Base-by-base conservation (phyloP, 2,329 filamentous ascomycete species). In the Hypoxylon sp. region DNA sequence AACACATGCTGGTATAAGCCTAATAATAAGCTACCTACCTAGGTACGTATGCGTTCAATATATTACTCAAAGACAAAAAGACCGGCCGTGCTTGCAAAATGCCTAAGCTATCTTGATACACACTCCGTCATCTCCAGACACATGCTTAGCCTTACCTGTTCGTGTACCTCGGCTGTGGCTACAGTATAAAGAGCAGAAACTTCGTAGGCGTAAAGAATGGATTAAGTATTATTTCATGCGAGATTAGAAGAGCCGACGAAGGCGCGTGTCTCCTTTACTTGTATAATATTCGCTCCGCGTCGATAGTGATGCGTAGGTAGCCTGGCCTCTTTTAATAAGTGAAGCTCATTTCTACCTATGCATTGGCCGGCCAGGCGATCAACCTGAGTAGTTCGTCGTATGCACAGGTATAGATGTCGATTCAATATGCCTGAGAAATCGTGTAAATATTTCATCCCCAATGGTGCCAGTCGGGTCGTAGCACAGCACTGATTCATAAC, bases 141-240 rank as follows among this genome's bases (percentile, higher is more conserved):
- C 47, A 54, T 58, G 57, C 57, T 57, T 30, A 2, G 12, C 16
- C 16, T 47, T 52, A n/a, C 30, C n/a, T 21, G n/a, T 30, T 29
- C 23, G 6, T 1, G 9, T 19, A 25, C 56, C 52, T 61, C 51
- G 48, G 61, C 30, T 52, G 51, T 34, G 16, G 30, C 21, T 55
- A 25, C 16, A 19, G n/a, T 50, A 23, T n/a, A 41, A 14, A 51
- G 27, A 50, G 19, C 14, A 39, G 21, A 11, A 11, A 27, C 12
- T 19, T 52, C 8, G 23, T 5, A 32, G 5, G 19, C 9, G 3
- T 19, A 3, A 41, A 39, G n/a, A 34, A 5, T 34, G 3, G 12
- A 59, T 29, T 34, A 25, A 16, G 16, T 19, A 58, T 37, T 9
- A 2, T 21, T 27, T 21, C 48, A 50, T 59, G 43, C 53, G 61